Conservation (phyloP, 176 grass and related monocot species). For the Zea mays region DNA sequence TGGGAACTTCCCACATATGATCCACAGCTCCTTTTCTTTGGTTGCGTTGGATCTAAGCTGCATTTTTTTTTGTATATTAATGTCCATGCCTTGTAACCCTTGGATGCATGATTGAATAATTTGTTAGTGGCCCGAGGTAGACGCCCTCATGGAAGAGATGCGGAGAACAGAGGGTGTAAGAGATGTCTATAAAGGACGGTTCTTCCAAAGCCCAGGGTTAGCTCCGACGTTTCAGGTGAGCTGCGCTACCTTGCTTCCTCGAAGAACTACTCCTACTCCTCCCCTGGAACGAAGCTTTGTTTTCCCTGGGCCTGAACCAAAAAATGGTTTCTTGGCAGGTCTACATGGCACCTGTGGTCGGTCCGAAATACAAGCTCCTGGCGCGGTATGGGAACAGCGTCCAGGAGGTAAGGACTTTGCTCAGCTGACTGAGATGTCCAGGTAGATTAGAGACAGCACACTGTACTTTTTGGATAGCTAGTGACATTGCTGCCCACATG, state of each 20-base stretch:
- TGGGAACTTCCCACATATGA: constrained; percentile 16
- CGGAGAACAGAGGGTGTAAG: constrained; percentile 64
- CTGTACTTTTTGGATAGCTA: too few relatives aligned
- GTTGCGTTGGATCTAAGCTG: neutral
- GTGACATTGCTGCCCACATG: too few relatives aligned
- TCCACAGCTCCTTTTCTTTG: neutral
- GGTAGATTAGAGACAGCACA: too few relatives aligned
- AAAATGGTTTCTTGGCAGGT: constrained; percentile 52
- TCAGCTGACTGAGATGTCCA: too few relatives aligned
- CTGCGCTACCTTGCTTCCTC: neutral
- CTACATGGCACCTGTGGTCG: constrained; percentile 83
- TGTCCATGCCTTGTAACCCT: neutral
- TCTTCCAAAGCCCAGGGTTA: constrained; percentile 79
- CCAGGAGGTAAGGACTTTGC: constrained; percentile 64
- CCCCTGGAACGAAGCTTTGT: neutral
- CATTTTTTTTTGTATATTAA: neutral
- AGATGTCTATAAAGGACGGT: constrained; percentile 80
- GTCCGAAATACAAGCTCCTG: constrained; percentile 76
- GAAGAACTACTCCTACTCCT: neutral
- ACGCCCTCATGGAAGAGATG: constrained; percentile 78
- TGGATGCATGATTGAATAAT: constrained; percentile 12
- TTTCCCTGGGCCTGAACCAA: neutral
- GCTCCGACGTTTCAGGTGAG: constrained; percentile 90
- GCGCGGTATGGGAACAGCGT: constrained; percentile 86
- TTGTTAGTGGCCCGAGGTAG: constrained; percentile 83